phyloP scores from a whole-genome alignment of 306 rosid genomes.

The Trifolium repens region DNA sequence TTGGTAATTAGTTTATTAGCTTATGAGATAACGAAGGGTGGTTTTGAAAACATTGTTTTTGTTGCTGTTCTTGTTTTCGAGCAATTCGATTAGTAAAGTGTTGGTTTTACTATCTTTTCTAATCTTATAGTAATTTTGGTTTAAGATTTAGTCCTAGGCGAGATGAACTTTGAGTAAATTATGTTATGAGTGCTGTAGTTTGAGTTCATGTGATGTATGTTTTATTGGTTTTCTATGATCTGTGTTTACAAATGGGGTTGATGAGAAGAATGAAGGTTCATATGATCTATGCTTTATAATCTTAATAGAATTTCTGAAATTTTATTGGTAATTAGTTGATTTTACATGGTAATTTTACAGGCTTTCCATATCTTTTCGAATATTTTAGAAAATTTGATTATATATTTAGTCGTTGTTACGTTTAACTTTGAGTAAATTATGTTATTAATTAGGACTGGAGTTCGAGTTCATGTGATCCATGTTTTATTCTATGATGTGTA shows the following conservation, averaged over 20 bases:
- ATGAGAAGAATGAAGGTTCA: background rate
- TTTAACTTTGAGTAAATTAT: slow-evolving; percentile 7
- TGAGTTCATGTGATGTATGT: background rate
- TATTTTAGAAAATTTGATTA: background rate
- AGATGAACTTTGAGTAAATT: slow-evolving; percentile 1
- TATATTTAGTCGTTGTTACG: background rate
- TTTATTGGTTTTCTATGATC: background rate
- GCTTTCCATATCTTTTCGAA: background rate
- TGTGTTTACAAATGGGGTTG: slow-evolving; percentile 14
- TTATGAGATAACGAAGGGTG: background rate
- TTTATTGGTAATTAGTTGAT: too few relatives aligned
- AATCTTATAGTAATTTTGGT: background rate
- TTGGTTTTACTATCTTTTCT: background rate
- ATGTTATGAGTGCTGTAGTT: background rate
- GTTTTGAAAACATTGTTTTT: background rate
- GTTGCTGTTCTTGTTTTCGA: background rate
- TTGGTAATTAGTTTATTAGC: background rate
- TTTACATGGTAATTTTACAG: too few relatives aligned
- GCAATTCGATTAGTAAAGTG: background rate
- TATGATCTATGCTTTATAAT: too few relatives aligned
- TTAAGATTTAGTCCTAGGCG: slow-evolving; percentile 1
- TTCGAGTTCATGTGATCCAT: slow-evolving; percentile 18
- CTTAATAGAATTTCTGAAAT: too few relatives aligned
- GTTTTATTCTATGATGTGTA: slow-evolving; percentile 6
- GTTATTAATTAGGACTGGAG: background rate